Base-by-base conservation (phyloP, 163 green algal species). In the Scenedesmus sp. region DNA sequence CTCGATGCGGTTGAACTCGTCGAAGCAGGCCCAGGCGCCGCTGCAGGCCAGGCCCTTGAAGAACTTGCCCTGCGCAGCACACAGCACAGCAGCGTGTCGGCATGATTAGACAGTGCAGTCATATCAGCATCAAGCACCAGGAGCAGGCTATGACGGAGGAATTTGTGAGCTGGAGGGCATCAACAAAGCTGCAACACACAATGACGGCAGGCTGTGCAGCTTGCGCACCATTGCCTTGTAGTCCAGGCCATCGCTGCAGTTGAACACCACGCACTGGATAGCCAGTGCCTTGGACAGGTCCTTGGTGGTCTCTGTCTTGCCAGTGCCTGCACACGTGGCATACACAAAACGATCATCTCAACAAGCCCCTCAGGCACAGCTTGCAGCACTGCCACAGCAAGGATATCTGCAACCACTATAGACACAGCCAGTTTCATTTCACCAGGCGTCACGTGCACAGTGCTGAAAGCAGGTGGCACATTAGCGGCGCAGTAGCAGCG, bases 271-370 rank as follows among this genome's bases (percentile, higher is more conserved):
- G 86, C 97, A 97, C 82, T 96, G 95, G 93, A 97, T 98, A 66
- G 96, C 97, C 82, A 98, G 95, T 89, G 97, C 96, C 70, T 97
- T 96, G 26, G 95, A 97, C 77, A 98, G 92, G 67, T 98, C 96
- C 95, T 98, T 98, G 62, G 96, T 98, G 74, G 97, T 98, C 94
- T 98, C 97, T 15, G 97, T 98, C 95, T 98, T 98, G 88, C 97
- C 97, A 26, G 96, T 98, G 70, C 96, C 96, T 64, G 95, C 91
- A 70, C 20, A 74, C 6, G 34, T 46, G 59, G 60, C 70, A 79
- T 7, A 52, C 1, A 46, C 34, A 46, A 5, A 52, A 23, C 59
- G 59, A 8, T 15, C 59, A 64, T 64, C 59, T 64, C 59, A 64
- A 73, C 62, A 73, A 73, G 62, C 34, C 34, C 18, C 8, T 57